Base-by-base conservation (phyloP, 108 stramenopile species). In the Nitzschia palea region DNA sequence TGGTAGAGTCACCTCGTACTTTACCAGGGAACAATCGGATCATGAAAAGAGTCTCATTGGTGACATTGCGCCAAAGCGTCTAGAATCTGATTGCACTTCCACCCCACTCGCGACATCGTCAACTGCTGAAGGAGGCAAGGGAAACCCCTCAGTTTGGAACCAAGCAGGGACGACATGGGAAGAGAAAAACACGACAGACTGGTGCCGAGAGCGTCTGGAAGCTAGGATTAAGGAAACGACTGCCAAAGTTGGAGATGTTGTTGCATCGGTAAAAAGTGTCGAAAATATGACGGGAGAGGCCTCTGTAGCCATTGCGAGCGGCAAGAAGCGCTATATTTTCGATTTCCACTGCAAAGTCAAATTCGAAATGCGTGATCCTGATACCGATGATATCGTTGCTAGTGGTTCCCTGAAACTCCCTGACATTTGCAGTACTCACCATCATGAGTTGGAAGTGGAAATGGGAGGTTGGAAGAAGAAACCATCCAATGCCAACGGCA, bases 311-410 rank as follows among this genome's bases (percentile, higher is more conserved):
- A 77, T 94, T 47, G 80, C 88, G 9, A 85, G 94, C 33, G 98
- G 96, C 6, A 96, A 96, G 78, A 95, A 93, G 68, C 81, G 95
- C 28, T 96, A 93, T 75, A 85, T 98, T 56, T 98, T 96, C 62
- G 96, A 98, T 63, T 95, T 87, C 58, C 76, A 86, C 67, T 65
- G 74, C 37, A 66, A 68, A 29, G 50, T 91, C 34, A 67, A 86
- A 14, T 97, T 78, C 60, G 82, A 91, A 52, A 80, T 97, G 20
- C 37, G 54, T 18, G 65, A 87, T 45, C 68, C 61, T 12, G 81
- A 73, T 42, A 62, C 20, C 15, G 81, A 73, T 23, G 80, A 81
- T 3, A 73, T 80, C n/a, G 42, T 90, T 17, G 89, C 86, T 0
- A 77, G 70, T n/a, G 94, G 90, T 18, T 73, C 58, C 26, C 67